Percentiles rank a stretch among this genome's conserved stretches.
phyloP scores from a whole-genome alignment of 345 rosid genomes.

The Corymbia maculata region DNA sequence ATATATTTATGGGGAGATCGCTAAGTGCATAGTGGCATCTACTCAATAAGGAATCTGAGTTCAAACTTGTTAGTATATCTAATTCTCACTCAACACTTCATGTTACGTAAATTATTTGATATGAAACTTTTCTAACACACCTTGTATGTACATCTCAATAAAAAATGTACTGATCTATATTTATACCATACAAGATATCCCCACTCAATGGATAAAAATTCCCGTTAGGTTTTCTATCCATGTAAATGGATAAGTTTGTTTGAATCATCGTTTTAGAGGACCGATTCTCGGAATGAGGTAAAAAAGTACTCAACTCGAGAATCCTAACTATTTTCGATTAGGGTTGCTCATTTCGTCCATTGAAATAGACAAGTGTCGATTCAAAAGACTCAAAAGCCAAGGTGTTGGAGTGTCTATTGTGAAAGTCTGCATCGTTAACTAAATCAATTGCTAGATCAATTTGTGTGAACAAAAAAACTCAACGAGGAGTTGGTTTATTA shows the following conservation, averaged over 20 bases:
- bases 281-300: rapidly evolving
- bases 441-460: rapidly evolving
- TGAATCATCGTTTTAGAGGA: not conserved
- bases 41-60: rapidly evolving
- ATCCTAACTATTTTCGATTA: not conserved
- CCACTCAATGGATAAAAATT: rapidly evolving
- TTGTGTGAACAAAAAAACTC: rapidly evolving
- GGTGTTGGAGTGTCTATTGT: rapidly evolving
- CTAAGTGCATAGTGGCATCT: rapidly evolving
- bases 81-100: rapidly evolving
- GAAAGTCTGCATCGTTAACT: rapidly evolving
- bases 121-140: rapidly evolving
- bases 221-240: rapidly evolving
- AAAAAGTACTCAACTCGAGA: not conserved
- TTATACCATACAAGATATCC: rapidly evolving
- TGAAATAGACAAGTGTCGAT: not conserved
- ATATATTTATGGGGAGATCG: not conserved
- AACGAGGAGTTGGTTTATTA: rapidly evolving
- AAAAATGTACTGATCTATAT: not conserved
- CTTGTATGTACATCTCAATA: rapidly evolving
- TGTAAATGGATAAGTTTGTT: not conserved
- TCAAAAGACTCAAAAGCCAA: rapidly evolving
- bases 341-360: rapidly evolving
- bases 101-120: rapidly evolving
- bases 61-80: rapidly evolving